These are phyloP conservation scores for Exophiala oligosperma DNA, from an alignment of 2,329 filamentous ascomycete genomes.

Conservation along the genomic window DNA sequence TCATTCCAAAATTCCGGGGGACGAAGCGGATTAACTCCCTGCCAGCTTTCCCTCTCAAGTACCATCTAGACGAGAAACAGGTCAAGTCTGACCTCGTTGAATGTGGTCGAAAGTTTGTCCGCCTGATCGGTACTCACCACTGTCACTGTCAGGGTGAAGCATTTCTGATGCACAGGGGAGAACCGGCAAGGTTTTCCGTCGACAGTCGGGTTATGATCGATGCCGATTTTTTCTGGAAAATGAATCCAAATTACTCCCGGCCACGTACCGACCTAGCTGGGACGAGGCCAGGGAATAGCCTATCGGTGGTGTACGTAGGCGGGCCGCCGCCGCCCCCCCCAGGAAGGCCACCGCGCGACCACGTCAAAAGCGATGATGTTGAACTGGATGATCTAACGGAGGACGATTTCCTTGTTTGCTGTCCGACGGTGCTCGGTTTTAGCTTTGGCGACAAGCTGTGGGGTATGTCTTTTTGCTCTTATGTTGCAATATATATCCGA, in stretches of 20 bases:
- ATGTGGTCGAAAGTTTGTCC: constrained; percentile 80
- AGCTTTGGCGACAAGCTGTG: too few relatives aligned
- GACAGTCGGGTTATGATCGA: constrained; percentile 89
- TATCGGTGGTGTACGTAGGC: constrained; percentile 54
- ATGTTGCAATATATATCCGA: too few relatives aligned
- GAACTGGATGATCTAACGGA: constrained; percentile 72
- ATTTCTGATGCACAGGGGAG: constrained; percentile 78
- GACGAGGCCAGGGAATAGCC: constrained; percentile 25
- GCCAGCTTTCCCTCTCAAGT: constrained; percentile 73
- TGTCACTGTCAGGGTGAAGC: constrained; percentile 75
- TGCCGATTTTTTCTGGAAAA: constrained; percentile 74
- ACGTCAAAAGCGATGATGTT: constrained; percentile 34
- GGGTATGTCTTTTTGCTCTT: too few relatives aligned
- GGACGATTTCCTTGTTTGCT: constrained; percentile 81
- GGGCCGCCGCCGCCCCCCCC: constrained; percentile 57
- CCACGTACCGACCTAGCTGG: constrained; percentile 32
- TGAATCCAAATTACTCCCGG: constrained; percentile 74
- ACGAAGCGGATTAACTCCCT: constrained; percentile 79
- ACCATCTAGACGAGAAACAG: constrained; percentile 70
- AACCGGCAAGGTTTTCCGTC: constrained; percentile 76
- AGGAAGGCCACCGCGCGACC: constrained; percentile 57
- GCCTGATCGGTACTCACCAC: constrained; percentile 80
- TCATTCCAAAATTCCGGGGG: constrained; percentile 75
- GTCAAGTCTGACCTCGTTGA: constrained; percentile 69
- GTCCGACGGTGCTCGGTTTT: constrained; percentile 56